Percentiles rank a stretch among this genome's conserved stretches.
phyloP scores from a whole-genome alignment of 768 basidiomycete species.

The Xerocomellus amylosporus region DNA sequence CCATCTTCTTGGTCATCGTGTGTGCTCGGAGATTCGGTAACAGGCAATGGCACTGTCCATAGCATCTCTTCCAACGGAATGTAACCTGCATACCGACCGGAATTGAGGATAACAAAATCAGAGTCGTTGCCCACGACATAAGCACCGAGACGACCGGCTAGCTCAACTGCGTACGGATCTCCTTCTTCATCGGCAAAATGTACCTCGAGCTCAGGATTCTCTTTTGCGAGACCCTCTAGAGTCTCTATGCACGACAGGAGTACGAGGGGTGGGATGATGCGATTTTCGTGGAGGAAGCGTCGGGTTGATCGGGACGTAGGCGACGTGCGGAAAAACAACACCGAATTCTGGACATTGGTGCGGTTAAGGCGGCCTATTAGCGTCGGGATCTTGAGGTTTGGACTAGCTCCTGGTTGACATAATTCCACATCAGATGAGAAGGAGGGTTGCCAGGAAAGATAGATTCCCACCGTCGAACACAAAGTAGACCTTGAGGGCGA shows the following conservation, averaged over 20 bases:
- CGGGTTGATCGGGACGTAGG: constrained; percentile 55
- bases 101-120: constrained; percentile 76
- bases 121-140: constrained; percentile 81
- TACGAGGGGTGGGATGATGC: constrained; percentile 69
- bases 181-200: constrained; percentile 81
- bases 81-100: constrained; percentile 75
- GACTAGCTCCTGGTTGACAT: constrained; percentile 54
- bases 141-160: constrained; percentile 68
- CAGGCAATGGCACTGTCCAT: constrained; percentile 44
- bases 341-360: constrained; percentile 55
- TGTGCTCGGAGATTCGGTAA: constrained; percentile 20
- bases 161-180: constrained; percentile 80
- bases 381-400: constrained; percentile 71
- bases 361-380: constrained; percentile 56
- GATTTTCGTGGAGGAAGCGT: constrained; percentile 69
- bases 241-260: constrained; percentile 58
- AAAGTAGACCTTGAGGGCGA: constrained; percentile 65
- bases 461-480: constrained; percentile 72
- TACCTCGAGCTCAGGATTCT: constrained; percentile 43
- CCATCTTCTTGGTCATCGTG: constrained; percentile 44
- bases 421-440: constrained; percentile 11
- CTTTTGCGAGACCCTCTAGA: constrained; percentile 40
- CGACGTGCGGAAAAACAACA: constrained; percentile 83
- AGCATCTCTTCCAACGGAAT: constrained; percentile 74
- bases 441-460: constrained; percentile 17